Percentiles rank a stretch among this genome's conserved stretches.
These are phyloP conservation scores for Lipomyces sp. DNA, from an alignment of 805 yeast genomes.

Conservation along the genomic window DNA sequence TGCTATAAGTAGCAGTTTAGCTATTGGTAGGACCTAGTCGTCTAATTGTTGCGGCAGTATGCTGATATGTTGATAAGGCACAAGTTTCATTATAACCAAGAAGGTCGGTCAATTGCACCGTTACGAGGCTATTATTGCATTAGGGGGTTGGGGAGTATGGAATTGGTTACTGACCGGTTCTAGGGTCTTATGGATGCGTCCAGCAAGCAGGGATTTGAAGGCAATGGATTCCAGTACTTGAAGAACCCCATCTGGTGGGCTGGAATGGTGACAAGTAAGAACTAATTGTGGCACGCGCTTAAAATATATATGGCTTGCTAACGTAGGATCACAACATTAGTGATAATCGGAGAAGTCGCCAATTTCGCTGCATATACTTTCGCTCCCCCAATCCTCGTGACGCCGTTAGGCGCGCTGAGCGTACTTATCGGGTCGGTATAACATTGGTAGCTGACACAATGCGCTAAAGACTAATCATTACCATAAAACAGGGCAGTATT, in stretches of 20 bases:
- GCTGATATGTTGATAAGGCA: constrained; percentile 23
- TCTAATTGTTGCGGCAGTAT: constrained; percentile 1
- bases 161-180: background rate
- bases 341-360: constrained; percentile 91
- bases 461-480: background rate
- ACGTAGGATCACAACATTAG: constrained; percentile 6
- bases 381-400: constrained; percentile 91
- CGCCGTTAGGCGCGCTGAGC: constrained; percentile 88
- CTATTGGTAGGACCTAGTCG: constrained; percentile 73
- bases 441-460: background rate
- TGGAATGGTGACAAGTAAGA: constrained; percentile 67
- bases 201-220: constrained; percentile 62
- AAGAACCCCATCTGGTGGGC: constrained; percentile 93
- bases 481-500: constrained; percentile 59
- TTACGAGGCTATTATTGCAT: background rate
- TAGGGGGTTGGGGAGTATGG: background rate
- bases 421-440: constrained; percentile 71
- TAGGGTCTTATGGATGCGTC: constrained; percentile 73
- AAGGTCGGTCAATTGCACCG: constrained; percentile 45
- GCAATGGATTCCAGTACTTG: constrained; percentile 77
- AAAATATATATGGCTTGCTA: too few relatives aligned
- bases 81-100: constrained; percentile 77
- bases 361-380: constrained; percentile 94
- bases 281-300: background rate
- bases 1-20: constrained; percentile 84